A percentile compares a stretch with the other conserved stretches of the same genome.
phyloP scores from a whole-genome alignment of 75 land plant genomes.

The Pinus albicaulis region DNA sequence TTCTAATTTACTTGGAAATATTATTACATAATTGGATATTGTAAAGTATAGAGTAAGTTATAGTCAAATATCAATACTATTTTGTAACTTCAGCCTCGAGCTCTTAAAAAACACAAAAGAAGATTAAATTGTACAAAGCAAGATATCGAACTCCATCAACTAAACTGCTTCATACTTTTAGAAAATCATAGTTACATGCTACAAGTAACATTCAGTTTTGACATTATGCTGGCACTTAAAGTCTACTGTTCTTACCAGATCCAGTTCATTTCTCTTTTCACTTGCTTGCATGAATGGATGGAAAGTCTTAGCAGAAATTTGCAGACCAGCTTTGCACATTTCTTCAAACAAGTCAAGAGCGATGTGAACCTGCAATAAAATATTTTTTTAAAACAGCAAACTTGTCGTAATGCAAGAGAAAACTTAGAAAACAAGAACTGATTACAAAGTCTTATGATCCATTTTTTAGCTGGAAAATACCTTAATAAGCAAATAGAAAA shows the following conservation, averaged over 20 bases:
- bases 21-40: too few relatives aligned
- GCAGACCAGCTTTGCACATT: slow-evolving; percentile 32
- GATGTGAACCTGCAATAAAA: slow-evolving; percentile 33
- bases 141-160: background rate
- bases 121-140: background rate
- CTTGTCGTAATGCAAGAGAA: background rate
- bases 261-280: slow-evolving; percentile 37
- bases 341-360: slow-evolving; percentile 40
- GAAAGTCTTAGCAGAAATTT: slow-evolving; percentile 22
- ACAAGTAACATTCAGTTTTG: background rate
- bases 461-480: too few relatives aligned
- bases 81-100: background rate
- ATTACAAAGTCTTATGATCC: too few relatives aligned
- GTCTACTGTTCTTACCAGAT: slow-evolving; percentile 31
- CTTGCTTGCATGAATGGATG: slow-evolving; percentile 28
- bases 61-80: too few relatives aligned
- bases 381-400: background rate
- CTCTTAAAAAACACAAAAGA: background rate
- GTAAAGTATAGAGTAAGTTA: too few relatives aligned
- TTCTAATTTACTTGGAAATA: too few relatives aligned
- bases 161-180: background rate
- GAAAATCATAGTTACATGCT: background rate
- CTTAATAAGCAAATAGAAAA: background rate
- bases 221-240: background rate
- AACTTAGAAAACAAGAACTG: background rate